phyloP scores from a whole-genome alignment of 352 stramenopile genomes.

The Peronosclerospora sorghi region DNA sequence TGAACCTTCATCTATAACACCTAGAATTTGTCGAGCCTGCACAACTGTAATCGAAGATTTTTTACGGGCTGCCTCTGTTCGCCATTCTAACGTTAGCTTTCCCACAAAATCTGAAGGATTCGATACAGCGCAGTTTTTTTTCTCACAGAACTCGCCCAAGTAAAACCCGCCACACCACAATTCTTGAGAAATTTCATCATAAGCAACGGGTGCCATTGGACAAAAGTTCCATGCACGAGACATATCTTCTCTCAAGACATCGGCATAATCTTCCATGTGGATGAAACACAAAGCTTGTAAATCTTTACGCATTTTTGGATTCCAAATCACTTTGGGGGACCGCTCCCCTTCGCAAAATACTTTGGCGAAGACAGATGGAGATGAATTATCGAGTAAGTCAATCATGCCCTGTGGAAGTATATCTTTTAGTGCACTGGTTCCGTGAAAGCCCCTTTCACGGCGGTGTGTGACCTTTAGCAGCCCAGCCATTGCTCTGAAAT shows the following conservation, averaged over 20 bases:
- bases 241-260: constrained; percentile 81
- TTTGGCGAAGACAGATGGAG: constrained; percentile 74
- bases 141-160: constrained; percentile 85
- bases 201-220: constrained; percentile 86
- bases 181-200: constrained; percentile 83
- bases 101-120: constrained; percentile 84
- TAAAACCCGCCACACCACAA: constrained; percentile 92
- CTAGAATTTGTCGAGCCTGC: constrained; percentile 36
- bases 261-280: constrained; percentile 89
- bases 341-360: constrained; percentile 79
- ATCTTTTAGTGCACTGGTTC: constrained; percentile 53
- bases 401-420: constrained; percentile 89
- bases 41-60: constrained; percentile 17
- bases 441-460: constrained; percentile 38
- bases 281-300: constrained; percentile 80
- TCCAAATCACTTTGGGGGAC: constrained; percentile 92
- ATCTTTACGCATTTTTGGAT: constrained; percentile 82
- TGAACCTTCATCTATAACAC: constrained; percentile 9
- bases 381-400: constrained; percentile 73
- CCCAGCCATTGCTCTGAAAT: constrained; percentile 47
- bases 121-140: constrained; percentile 66
- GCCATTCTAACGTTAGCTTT: constrained; percentile 69
- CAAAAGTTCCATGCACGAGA: constrained; percentile 84
- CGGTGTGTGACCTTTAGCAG: constrained; percentile 63
- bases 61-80: constrained; percentile 42